phyloP scores from a whole-genome alignment of 2,329 filamentous ascomycete genomes.

The Exophiala phaeomuriformis region DNA sequence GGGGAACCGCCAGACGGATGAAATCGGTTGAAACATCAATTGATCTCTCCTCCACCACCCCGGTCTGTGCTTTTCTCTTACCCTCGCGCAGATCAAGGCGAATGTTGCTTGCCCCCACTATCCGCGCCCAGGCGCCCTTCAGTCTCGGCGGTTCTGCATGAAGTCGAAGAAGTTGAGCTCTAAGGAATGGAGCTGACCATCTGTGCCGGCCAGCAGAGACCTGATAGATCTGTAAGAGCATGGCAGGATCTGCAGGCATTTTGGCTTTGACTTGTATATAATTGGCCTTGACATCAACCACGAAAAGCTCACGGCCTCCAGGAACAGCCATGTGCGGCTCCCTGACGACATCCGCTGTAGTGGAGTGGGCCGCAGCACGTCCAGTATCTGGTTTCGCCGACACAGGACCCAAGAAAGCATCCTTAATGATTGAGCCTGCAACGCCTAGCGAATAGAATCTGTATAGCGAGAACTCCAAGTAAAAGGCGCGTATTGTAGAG shows the following conservation, averaged over 20 bases:
- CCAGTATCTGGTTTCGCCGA: constrained; percentile 11
- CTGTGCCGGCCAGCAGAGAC: constrained; percentile 77
- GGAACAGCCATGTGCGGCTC: constrained; percentile 15
- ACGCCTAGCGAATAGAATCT: constrained; percentile 85
- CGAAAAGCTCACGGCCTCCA: constrained; percentile 57
- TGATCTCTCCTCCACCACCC: constrained; percentile 64
- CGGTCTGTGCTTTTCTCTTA: constrained; percentile 59
- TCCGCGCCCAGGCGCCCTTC: constrained; percentile 73
- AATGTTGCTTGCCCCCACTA: constrained; percentile 74
- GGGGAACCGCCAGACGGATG: constrained; percentile 78
- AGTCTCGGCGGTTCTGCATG: constrained; percentile 84
- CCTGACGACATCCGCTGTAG: constrained; percentile 1
- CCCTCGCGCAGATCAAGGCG: constrained; percentile 74
- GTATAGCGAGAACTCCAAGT: constrained; percentile 85
- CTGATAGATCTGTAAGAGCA: constrained; percentile 84
- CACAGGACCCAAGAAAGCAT: constrained; percentile 49
- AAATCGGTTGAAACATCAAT: constrained; percentile 80
- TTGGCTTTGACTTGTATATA: constrained; percentile 82
- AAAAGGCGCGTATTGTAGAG: constrained; percentile 68
- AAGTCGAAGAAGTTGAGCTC: constrained; percentile 69
- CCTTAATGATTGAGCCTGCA: constrained; percentile 65
- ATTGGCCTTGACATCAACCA: constrained; percentile 71
- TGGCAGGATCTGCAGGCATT: constrained; percentile 78
- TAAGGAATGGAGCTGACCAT: constrained; percentile 76
- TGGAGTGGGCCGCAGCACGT: constrained; percentile 24